Evolutionary conservation across 768 basidiomycete species (phyloP).

Genomic region (Termitomyces sp.): DNA sequence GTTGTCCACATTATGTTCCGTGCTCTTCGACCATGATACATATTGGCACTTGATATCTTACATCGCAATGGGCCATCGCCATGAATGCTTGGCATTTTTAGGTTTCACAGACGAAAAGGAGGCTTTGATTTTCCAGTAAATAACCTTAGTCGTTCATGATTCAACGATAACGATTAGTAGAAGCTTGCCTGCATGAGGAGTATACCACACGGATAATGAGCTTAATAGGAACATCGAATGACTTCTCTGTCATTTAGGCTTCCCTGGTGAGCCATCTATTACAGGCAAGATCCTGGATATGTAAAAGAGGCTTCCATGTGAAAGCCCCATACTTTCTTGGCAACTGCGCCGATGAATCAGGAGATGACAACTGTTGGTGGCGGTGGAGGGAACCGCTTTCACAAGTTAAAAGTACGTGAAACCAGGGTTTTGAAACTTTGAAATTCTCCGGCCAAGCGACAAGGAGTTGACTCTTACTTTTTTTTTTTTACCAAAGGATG

Average conservation of each 20-base stretch:
- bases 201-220: neutral
- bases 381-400: neutral
- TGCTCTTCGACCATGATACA: neutral
- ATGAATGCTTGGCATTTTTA: conserved; percentile 1
- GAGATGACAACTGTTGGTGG: neutral
- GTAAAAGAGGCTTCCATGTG: neutral
- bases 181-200: neutral
- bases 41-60: neutral
- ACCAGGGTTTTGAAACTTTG: neutral
- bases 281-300: neutral
- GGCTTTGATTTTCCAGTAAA: neutral
- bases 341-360: neutral
- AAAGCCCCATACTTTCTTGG: neutral
- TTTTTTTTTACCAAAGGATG: neutral
- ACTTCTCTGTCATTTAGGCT: neutral
- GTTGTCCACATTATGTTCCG: neutral
- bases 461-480: too few species aligned
- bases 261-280: neutral
- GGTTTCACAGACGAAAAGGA: neutral
- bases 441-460: too few species aligned
- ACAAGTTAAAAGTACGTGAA: neutral
- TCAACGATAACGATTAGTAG: neutral
- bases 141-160: neutral
- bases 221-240: neutral
- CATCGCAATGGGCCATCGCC: neutral